These are phyloP conservation scores for Heliamphora exappendiculata DNA, from an alignment of 148 eudicot genomes.

Conservation along the genomic window DNA sequence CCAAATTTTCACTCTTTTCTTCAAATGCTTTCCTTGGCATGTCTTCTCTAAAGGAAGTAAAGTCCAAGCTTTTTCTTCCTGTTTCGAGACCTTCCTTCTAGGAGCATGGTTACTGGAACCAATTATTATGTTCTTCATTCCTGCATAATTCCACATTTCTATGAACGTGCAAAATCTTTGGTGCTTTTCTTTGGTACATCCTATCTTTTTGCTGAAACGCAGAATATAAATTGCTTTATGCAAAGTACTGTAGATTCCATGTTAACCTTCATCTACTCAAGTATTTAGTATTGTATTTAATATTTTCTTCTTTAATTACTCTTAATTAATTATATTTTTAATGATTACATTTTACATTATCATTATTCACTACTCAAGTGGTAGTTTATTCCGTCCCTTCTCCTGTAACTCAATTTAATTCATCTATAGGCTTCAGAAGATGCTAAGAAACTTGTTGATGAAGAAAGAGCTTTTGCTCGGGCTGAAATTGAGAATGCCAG, in stretches of 20 bases:
- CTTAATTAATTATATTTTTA: not conserved
- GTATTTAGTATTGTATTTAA: not conserved
- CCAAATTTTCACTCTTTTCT: not conserved
- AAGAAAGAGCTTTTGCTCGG: conserved; percentile 91
- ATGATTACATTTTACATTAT: not conserved
- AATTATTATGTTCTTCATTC: not conserved
- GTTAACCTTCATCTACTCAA: not conserved
- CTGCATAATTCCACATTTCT: not conserved
- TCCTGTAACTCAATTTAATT: not conserved
- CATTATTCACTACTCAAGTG: not conserved
- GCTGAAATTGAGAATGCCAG: conserved; percentile 93
- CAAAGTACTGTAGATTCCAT: not conserved
- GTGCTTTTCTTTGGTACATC: not conserved
- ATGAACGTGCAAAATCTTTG: too few relatives aligned
- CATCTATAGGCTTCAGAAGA: conserved; percentile 83
- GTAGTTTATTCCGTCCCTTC: not conserved
- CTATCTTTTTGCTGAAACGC: not conserved
- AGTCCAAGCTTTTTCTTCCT: not conserved
- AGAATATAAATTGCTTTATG: not conserved
- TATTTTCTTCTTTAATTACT: not conserved
- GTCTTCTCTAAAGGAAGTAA: not conserved
- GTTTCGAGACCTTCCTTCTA: not conserved
- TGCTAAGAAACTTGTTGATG: conserved; percentile 96
- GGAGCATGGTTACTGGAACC: conserved; percentile 4
- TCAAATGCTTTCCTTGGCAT: not conserved